Base-by-base conservation (phyloP, 495 filamentous ascomycete species). In the Aspergillus conjunctus region DNA sequence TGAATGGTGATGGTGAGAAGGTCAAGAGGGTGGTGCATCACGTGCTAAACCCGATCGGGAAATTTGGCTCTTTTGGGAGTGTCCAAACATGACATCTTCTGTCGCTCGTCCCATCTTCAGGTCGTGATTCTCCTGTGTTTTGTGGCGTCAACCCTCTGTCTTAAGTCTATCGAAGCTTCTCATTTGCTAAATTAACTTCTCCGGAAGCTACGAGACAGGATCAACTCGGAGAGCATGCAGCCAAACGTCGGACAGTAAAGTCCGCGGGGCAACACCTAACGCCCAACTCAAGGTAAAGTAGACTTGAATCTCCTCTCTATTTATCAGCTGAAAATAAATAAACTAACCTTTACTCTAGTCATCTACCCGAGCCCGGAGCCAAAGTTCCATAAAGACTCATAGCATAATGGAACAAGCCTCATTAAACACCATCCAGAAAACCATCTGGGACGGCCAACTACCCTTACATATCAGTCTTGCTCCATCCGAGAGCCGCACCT, bases 401-500 rank as follows among this genome's bases (percentile, higher is more conserved):
- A 70, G 45, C 57, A 56, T 44, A 57, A 60, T 68, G 57, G 62
- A 61, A 15, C 43, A 65, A 45, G 55, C 60, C 34, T 51, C 73
- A 18, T 63, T 73, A 2, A 66, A 52, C 55, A 66, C 65, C 26
- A 76, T 85, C 43, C 82, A 83, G 53, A 73, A 72, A 56, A 69
- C 60, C 10, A 66, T 84, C 54, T 85, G 82, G 82, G 68, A 77
- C 10, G 82, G 82, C 17, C 72, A 69, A 8, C 70, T 85, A 30
- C 81, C 83, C 1, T 63, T 85, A 45, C 74, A 82, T 54, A 83
- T 85, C 58, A 71, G 66, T 6, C 70, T 85, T 4, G 77, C 79
- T 30, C 75, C 83, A 44, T 78, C 77, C 11, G 82, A 85, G 67
- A 83, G 81, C 56, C 77, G 83, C 39, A 75, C 66, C 3, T 85